Conservation (phyloP, 2,329 filamentous ascomycete genomes). For the Calonectria fujianensis region DNA sequence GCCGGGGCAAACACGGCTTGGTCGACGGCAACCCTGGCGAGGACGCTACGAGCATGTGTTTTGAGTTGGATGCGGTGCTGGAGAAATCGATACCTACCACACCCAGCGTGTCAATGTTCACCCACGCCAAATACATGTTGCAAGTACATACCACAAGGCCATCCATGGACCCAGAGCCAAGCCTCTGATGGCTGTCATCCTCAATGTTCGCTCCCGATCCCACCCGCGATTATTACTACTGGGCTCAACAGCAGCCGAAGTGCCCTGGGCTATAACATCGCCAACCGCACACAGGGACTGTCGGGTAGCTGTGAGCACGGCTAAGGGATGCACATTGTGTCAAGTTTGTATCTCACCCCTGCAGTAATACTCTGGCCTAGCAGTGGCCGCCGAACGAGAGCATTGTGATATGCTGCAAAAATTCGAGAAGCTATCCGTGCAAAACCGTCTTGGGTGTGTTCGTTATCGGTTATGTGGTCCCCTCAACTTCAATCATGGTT, state of each 20-base stretch:
- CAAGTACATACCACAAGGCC: constrained; percentile 3
- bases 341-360: background rate
- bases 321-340: background rate
- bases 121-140: background rate
- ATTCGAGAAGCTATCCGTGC: background rate
- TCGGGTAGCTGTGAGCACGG: background rate
- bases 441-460: background rate
- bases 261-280: constrained; percentile 5
- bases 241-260: background rate
- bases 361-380: constrained; percentile 3
- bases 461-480: background rate
- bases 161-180: constrained; percentile 1
- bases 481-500: background rate
- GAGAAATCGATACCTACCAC: constrained; percentile 7
- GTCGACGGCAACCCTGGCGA: background rate
- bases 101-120: background rate
- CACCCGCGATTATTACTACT: background rate
- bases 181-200: constrained; percentile 3
- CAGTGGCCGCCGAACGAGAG: background rate
- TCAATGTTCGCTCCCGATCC: constrained; percentile 5
- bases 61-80: constrained; percentile 3
- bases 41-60: background rate
- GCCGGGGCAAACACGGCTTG: constrained; percentile 10
- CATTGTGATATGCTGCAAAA: background rate
- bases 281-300: constrained; percentile 5